These are phyloP conservation scores for Leucocoprinus gongylophorus DNA, from an alignment of 1,284 basidiomycete species.

Conservation along the genomic window DNA sequence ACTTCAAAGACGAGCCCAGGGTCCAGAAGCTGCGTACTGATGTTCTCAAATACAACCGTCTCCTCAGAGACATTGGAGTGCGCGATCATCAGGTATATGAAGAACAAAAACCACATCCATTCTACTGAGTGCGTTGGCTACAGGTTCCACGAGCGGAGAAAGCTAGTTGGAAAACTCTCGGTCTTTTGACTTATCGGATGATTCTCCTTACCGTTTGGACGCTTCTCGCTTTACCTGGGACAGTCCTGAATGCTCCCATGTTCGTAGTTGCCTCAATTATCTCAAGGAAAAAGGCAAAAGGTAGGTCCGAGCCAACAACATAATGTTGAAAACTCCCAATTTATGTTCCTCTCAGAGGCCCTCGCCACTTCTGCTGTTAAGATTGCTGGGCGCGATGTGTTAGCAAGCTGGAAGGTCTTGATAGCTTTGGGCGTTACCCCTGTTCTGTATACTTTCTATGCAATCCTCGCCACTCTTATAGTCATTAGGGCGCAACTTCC, in stretches of 20 bases:
- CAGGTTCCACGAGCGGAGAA: slow-evolving; percentile 79
- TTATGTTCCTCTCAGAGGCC: slow-evolving; percentile 61
- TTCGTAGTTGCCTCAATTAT: slow-evolving; percentile 91
- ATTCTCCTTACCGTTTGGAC: slow-evolving; percentile 83
- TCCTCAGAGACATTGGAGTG: slow-evolving; percentile 88
- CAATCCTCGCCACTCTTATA: slow-evolving; percentile 71
- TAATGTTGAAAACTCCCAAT: slow-evolving; percentile 3
- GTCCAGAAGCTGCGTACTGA: slow-evolving; percentile 78
- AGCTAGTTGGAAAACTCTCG: slow-evolving; percentile 82
- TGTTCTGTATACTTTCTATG: slow-evolving; percentile 81
- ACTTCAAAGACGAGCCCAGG: slow-evolving; percentile 92
- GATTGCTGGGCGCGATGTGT: slow-evolving; percentile 89
- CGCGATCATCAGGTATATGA: slow-evolving; percentile 88
- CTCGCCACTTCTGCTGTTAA: slow-evolving; percentile 96
- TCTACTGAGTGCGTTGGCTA: background rate
- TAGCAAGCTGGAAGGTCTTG: slow-evolving; percentile 98
- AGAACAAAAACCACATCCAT: background rate
- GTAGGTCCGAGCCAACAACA: slow-evolving; percentile 34
- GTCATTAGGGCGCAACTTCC: slow-evolving; percentile 66
- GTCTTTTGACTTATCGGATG: slow-evolving; percentile 81
- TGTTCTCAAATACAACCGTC: slow-evolving; percentile 92
- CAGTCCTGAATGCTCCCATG: slow-evolving; percentile 93
- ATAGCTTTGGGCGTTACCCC: slow-evolving; percentile 91
- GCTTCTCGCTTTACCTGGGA: slow-evolving; percentile 85
- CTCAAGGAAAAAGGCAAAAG: slow-evolving; percentile 87